Percentiles rank a stretch among this genome's conserved stretches.
These are phyloP conservation scores for Paraglomus occultum DNA, from an alignment of 192 early-diverging fungal species.

Conservation along the genomic window DNA sequence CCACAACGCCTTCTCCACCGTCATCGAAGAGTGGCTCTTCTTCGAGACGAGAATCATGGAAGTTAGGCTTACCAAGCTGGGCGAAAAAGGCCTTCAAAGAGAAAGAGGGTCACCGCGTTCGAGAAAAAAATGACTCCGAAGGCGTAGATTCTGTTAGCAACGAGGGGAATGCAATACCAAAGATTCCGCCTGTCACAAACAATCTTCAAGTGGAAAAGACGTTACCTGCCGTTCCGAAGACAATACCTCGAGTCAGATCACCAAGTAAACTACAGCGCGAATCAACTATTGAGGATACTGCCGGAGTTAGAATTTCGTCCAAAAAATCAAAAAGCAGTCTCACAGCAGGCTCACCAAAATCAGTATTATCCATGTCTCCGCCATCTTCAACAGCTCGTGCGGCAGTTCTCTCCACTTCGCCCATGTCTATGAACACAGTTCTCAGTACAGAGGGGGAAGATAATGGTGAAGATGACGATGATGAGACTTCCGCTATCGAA, in stretches of 20 bases:
- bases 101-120: constrained; percentile 4
- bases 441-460: not conserved
- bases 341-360: too few relatives aligned
- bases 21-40: not conserved
- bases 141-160: not conserved
- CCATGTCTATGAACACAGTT: too few relatives aligned
- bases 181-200: not conserved
- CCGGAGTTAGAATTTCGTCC: too few relatives aligned
- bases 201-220: constrained; percentile 7
- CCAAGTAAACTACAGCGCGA: constrained; percentile 15
- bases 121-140: not conserved
- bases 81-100: constrained; percentile 28
- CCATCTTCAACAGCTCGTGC: not conserved
- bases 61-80: constrained; percentile 20
- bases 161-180: not conserved
- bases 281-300: not conserved
- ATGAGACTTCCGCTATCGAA: constrained; percentile 6
- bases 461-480: constrained; percentile 22
- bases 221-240: not conserved
- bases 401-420: too few relatives aligned
- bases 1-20: not conserved
- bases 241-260: not conserved
- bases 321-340: too few relatives aligned
- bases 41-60: constrained; percentile 21
- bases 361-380: too few relatives aligned